Evolutionary conservation across 2,329 filamentous ascomycete genomes (phyloP).

Genomic region (Fusarium sulawesiense): DNA sequence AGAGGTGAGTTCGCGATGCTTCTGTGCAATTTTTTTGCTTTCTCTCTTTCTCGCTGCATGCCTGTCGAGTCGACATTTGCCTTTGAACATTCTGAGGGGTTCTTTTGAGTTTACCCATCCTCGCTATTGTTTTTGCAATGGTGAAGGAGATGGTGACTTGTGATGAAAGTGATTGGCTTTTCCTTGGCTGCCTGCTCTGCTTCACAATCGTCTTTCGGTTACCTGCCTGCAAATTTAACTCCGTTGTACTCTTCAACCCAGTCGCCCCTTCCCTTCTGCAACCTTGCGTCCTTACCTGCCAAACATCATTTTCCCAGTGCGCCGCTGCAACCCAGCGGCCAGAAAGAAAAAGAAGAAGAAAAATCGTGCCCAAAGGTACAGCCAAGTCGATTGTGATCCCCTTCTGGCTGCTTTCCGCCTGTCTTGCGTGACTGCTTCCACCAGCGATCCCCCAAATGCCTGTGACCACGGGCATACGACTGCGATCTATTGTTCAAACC

Average conservation of each 20-base stretch:
- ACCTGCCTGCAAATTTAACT: slow-evolving; percentile 22
- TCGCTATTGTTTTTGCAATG: slow-evolving; percentile 15
- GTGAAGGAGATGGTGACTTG: slow-evolving; percentile 8
- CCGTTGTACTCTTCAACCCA: slow-evolving; percentile 10
- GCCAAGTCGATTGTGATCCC: slow-evolving; percentile 15
- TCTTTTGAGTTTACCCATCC: slow-evolving; percentile 4
- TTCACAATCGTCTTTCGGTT: slow-evolving; percentile 17
- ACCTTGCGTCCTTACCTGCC: slow-evolving; percentile 12
- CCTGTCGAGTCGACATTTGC: background rate
- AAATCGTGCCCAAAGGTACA: slow-evolving; percentile 25
- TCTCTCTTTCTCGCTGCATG: slow-evolving; percentile 16
- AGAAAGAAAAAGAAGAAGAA: background rate
- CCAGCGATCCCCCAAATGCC: slow-evolving; percentile 35
- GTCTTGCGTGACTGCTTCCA: slow-evolving; percentile 43
- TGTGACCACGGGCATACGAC: slow-evolving; percentile 41
- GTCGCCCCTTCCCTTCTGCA: slow-evolving; percentile 4
- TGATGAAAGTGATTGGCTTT: slow-evolving; percentile 26
- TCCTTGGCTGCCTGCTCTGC: slow-evolving; percentile 31
- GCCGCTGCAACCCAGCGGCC: slow-evolving; percentile 18
- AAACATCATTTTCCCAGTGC: slow-evolving; percentile 18
- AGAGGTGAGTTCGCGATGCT: slow-evolving; percentile 41
- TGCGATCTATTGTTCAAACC: slow-evolving; percentile 20
- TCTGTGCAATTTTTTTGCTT: slow-evolving; percentile 7
- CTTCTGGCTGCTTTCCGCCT: slow-evolving; percentile 28
- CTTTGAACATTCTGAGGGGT: slow-evolving; percentile 1